A percentile compares a stretch with the other conserved stretches of the same genome.
phyloP scores from a whole-genome alignment of 257 asterid species.

The Paraleonurus japonicus region DNA sequence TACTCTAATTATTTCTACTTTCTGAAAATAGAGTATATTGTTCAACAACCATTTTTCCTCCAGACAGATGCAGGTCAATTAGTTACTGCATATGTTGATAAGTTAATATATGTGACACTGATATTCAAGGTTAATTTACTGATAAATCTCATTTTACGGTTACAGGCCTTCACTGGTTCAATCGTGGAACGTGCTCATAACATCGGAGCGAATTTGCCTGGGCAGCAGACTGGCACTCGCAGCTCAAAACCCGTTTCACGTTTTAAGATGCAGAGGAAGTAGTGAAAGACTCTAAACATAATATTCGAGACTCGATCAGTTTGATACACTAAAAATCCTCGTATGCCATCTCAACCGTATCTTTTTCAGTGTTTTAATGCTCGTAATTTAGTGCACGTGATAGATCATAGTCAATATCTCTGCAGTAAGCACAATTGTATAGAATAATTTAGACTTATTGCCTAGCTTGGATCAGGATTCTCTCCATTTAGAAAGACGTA shows the following conservation, averaged over 20 bases:
- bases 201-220: constrained; percentile 36
- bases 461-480: not conserved
- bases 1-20: not conserved
- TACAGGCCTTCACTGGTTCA: constrained; percentile 71
- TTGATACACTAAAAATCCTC: not conserved
- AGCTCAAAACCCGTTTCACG: constrained; percentile 78
- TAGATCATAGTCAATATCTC: not conserved
- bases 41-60: not conserved
- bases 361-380: not conserved
- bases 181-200: constrained; percentile 59
- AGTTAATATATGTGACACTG: not conserved
- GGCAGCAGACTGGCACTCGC: constrained; percentile 34
- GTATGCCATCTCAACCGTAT: not conserved
- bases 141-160: constrained; percentile 4
- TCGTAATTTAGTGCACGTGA: not conserved
- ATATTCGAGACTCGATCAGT: not conserved
- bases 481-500: not conserved
- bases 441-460: not conserved
- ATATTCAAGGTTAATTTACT: not conserved
- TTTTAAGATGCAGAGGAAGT: constrained; percentile 72
- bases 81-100: not conserved
- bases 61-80: not conserved
- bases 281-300: constrained; percentile 6
- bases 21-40: not conserved
- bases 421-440: not conserved